Base-by-base conservation (phyloP, 108 stramenopile species). In the Seminavis robusta region DNA sequence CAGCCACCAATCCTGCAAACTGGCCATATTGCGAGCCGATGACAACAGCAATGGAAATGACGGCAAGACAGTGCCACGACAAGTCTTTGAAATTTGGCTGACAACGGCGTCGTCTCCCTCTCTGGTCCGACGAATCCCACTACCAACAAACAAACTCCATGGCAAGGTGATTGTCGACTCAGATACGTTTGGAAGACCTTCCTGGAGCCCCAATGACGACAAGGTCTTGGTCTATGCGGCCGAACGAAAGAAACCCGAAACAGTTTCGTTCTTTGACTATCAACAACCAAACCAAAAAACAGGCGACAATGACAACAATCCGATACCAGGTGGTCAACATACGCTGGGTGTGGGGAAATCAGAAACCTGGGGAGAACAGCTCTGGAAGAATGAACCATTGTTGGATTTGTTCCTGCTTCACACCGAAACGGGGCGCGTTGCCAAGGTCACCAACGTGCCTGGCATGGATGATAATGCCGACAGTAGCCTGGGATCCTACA, bases 321-420 rank as follows among this genome's bases (percentile, higher is more conserved):
- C 20, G 10, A 23, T 49, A 17, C 61, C 49, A n/a, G 88, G 88
- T 45, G 78, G 67, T 24, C 59, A 82, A 50, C 44, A 84, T 56
- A 74, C 68, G n/a, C 47, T 90, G 36, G 88, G 88, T 1, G 52
- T 70, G 13, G 88, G 88, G 7, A 76, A 79, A 46, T 37, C 52
- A 25, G 88, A 90, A 63, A 55, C 65, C 33, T 90, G 88, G 88
- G 88, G 88, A 42, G 88, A 90, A 64, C 69, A 76, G 29, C 84
- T 84, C 39, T 40, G 20, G 16, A 46, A 65, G 9, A 76, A 81
- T 20, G 50, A 74, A 3, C 49, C 67, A 23, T 47, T 86, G 23
- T 61, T 90, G 53, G 80, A 74, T 59, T 43, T 90, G 17, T 90
- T 66, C 59, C 60, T 71, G 26, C 26, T 86, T 9, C 54, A 86